phyloP scores from a whole-genome alignment of 2,329 filamentous ascomycete species.

The Epichloe baconii region DNA sequence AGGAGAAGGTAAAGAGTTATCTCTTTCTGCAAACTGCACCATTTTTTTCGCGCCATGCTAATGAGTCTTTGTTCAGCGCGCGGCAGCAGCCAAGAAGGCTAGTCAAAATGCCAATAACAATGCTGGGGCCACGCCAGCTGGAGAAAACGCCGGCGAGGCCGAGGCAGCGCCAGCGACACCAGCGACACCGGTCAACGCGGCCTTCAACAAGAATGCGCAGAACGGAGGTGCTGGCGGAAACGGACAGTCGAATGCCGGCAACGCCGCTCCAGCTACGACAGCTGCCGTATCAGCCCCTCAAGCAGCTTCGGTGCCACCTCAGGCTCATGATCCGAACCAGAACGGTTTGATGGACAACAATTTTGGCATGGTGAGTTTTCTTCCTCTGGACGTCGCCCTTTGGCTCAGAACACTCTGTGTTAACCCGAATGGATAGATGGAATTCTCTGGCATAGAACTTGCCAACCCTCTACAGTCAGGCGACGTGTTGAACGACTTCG shows the following conservation, averaged over 20 bases:
- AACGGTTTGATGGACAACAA: slow-evolving; percentile 36
- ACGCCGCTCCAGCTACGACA: slow-evolving; percentile 9
- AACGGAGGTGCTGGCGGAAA: slow-evolving; percentile 16
- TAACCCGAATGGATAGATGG: slow-evolving; percentile 19
- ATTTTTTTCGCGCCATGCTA: not conserved
- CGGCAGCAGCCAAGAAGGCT: slow-evolving; percentile 47
- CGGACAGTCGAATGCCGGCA: slow-evolving; percentile 12
- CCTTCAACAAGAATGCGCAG: slow-evolving; percentile 28
- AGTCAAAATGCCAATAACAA: slow-evolving; percentile 36
- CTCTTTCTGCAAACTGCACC: not conserved
- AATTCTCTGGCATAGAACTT: slow-evolving; percentile 39
- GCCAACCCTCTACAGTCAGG: slow-evolving; percentile 38
- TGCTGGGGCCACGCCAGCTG: slow-evolving; percentile 39
- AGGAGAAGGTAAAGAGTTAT: slow-evolving; percentile 49
- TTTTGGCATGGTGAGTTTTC: slow-evolving; percentile 31
- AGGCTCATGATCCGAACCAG: slow-evolving; percentile 33
- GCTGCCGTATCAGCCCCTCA: slow-evolving; percentile 17
- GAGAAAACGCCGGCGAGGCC: slow-evolving; percentile 41
- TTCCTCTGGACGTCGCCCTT: no score
- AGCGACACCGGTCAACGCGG: slow-evolving; percentile 44
- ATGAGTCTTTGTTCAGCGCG: slow-evolving; percentile 22
- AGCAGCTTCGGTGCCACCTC: slow-evolving; percentile 19
- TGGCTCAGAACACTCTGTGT: not conserved
- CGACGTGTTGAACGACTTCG: slow-evolving; percentile 53
- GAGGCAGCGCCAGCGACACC: slow-evolving; percentile 52